Percentiles rank a stretch among this genome's conserved stretches.
phyloP scores from a whole-genome alignment of 257 asterid genomes.

The Solanum acaule region DNA sequence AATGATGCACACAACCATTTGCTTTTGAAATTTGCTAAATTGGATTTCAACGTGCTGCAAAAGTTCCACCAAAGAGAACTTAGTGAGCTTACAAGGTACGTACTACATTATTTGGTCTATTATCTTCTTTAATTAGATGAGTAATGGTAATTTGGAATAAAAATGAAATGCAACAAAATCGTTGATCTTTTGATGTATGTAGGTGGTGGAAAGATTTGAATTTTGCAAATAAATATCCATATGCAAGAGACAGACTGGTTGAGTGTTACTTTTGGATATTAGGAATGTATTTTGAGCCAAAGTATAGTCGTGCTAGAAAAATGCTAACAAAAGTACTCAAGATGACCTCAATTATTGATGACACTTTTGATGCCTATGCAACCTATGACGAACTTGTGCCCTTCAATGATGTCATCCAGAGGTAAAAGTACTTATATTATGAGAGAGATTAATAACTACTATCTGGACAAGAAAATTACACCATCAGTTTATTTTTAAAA shows the following conservation, averaged over 20 bases:
- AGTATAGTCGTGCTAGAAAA: neutral
- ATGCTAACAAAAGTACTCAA: neutral
- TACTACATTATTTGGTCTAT: neutral
- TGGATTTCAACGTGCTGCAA: neutral
- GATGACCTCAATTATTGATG: neutral
- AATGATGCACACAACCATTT: neutral
- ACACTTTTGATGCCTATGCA: constrained; percentile 1
- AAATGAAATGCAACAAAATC: too few species aligned
- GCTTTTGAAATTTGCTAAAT: neutral
- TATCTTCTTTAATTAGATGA: neutral
- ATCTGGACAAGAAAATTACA: too few species aligned
- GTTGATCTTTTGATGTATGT: too few species aligned
- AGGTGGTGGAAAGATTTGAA: neutral
- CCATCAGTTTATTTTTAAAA: too few species aligned
- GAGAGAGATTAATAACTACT: too few species aligned
- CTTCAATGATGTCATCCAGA: neutral
- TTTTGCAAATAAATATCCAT: neutral
- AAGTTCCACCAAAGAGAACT: neutral
- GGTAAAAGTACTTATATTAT: too few species aligned
- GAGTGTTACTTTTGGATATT: constrained; percentile 12
- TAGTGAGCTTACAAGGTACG: neutral
- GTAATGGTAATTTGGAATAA: too few species aligned
- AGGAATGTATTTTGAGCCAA: neutral
- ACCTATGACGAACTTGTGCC: neutral
- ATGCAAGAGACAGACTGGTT: constrained; percentile 24